Conservation (phyloP, 208 protist genomes). For the Trypanosoma melophagium region DNA sequence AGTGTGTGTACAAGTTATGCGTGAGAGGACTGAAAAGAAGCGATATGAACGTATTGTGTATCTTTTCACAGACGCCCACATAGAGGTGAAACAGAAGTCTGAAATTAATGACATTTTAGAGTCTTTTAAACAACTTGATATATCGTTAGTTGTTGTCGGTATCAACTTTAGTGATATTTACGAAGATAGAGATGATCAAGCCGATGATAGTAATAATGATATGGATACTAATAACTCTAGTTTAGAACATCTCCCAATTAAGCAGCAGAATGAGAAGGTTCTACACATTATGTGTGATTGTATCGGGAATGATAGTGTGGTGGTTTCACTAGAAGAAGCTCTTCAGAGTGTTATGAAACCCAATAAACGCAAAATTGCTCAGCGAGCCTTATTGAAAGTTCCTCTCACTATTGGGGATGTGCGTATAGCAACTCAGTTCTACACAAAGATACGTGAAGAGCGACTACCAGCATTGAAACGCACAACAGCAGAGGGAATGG, state of each 20-base stretch:
- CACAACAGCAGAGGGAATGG: slow-evolving; percentile 17
- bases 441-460: slow-evolving; percentile 58
- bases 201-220: slow-evolving; percentile 17
- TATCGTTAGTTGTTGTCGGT: slow-evolving; percentile 81
- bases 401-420: slow-evolving; percentile 71
- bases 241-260: slow-evolving; percentile 23
- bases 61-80: slow-evolving; percentile 80
- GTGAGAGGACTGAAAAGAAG: slow-evolving; percentile 42
- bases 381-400: slow-evolving; percentile 42
- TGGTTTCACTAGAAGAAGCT: slow-evolving; percentile 47
- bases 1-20: slow-evolving; percentile 74
- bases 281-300: slow-evolving; percentile 43
- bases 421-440: slow-evolving; percentile 70
- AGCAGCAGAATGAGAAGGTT: slow-evolving; percentile 70
- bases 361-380: slow-evolving; percentile 36
- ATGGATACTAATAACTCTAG: slow-evolving; percentile 23
- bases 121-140: slow-evolving; percentile 35
- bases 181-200: too few species aligned
- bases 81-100: slow-evolving; percentile 63
- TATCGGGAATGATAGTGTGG: slow-evolving; percentile 37
- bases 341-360: slow-evolving; percentile 33
- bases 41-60: slow-evolving; percentile 81
- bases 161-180: slow-evolving; percentile 48
- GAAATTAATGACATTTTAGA: slow-evolving; percentile 51
- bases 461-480: slow-evolving; percentile 60